Evolutionary conservation across 1,284 basidiomycete genomes (phyloP).

Genomic region (Malassezia obtusa): DNA sequence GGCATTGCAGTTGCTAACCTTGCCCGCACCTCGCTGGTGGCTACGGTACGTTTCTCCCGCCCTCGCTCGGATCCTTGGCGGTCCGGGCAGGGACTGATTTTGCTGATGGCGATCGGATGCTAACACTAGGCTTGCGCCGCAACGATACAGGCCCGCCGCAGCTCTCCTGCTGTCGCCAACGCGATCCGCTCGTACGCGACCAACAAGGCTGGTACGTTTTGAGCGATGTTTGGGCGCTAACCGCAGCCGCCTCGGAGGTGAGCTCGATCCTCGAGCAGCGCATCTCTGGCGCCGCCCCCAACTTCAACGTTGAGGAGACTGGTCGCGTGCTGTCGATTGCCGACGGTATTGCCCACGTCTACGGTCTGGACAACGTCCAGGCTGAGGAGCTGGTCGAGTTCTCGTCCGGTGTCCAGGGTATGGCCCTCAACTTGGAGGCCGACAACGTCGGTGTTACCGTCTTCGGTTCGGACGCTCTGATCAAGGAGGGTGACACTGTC

Average conservation of each 20-base stretch:
- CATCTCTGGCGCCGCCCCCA: constrained; percentile 80
- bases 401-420: constrained; percentile 79
- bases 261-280: constrained; percentile 97
- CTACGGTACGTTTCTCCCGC: constrained; percentile 21
- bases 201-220: constrained; percentile 77
- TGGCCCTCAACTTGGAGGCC: constrained; percentile 99
- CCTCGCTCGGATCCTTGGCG: neutral
- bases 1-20: constrained; percentile 45
- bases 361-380: constrained; percentile 67
- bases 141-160: constrained; percentile 54
- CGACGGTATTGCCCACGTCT: constrained; percentile 99
- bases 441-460: constrained; percentile 99
- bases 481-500: constrained; percentile 99
- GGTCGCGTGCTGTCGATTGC: constrained; percentile 96
- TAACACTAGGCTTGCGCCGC: neutral
- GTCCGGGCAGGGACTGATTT: neutral
- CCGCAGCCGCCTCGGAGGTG: constrained; percentile 88
- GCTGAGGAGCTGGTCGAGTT: constrained; percentile 99
- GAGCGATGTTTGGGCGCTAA: neutral
- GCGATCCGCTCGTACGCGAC: constrained; percentile 68
- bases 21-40: constrained; percentile 37
- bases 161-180: constrained; percentile 26
- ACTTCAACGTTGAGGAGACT: constrained; percentile 94
- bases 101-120: neutral
- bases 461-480: constrained; percentile 99